Evolutionary conservation across 2,329 filamentous ascomycete genomes (phyloP).

Genomic region (Fusarium transvaalense): DNA sequence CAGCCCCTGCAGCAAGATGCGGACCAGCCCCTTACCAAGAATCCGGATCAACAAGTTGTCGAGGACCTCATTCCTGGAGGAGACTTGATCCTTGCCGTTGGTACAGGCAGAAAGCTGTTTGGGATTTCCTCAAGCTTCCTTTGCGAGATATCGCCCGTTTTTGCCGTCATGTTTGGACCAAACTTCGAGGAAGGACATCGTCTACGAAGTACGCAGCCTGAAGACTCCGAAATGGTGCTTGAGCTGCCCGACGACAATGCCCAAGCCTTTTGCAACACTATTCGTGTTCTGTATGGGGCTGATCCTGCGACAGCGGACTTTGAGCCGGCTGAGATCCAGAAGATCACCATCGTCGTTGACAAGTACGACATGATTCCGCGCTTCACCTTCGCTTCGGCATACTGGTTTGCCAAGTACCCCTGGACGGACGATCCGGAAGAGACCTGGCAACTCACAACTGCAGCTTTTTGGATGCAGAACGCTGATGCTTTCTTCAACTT

Average conservation of each 20-base stretch:
- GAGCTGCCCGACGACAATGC: constrained; percentile 22
- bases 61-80: constrained; percentile 21
- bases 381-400: constrained; percentile 23
- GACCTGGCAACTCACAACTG: constrained; percentile 26
- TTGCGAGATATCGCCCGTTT: constrained; percentile 27
- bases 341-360: constrained; percentile 18
- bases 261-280: constrained; percentile 8
- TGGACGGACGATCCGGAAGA: constrained; percentile 28
- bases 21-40: not conserved
- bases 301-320: constrained; percentile 15
- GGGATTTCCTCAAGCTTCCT: constrained; percentile 40
- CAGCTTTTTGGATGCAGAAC: constrained; percentile 16
- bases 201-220: not conserved
- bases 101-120: constrained; percentile 11
- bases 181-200: constrained; percentile 23
- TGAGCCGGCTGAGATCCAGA: constrained; percentile 17
- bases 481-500: constrained; percentile 23
- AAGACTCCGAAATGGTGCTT: constrained; percentile 15
- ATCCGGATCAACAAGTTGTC: not conserved
- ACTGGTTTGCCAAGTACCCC: constrained; percentile 23
- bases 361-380: constrained; percentile 30
- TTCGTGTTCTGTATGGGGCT: constrained; percentile 20
- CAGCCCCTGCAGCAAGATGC: not conserved
- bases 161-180: constrained; percentile 27
- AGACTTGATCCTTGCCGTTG: constrained; percentile 39